Evolutionary conservation across 1,139 yeast genomes (phyloP), one percentile per base, ranked within the genome.

Genomic region (Scheffersomyces insectosa): DNA sequence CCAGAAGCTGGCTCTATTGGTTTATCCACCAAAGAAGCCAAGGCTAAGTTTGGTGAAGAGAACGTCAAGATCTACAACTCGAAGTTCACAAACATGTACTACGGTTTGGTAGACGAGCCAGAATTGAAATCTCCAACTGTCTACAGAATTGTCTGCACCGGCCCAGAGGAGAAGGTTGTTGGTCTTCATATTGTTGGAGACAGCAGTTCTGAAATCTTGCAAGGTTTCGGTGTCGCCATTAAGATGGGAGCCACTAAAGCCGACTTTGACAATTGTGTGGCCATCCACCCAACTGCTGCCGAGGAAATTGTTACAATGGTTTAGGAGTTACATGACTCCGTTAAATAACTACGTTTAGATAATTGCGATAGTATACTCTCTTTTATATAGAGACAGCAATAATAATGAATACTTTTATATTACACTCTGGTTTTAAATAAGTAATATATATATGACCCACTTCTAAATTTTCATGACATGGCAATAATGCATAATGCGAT

Each of bases 1-100:
- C 99, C 99, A 28, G 99, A 93, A 69, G 95, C 95, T 13, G 99
- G 97, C 42, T 79, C 95, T 8, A 84, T 91, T 64, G 99, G 99
- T 41, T 69, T 93, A 44, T 74, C 88, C 42, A 95, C 91, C 63
- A 72, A 75, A 45, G 82, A 82, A 53, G 99, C 99, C 34, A 71
- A 78, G 48, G 81, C 71, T 44, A 73, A 89, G 69, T 91, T 78
- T 60, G 99, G 99, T 47, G 75, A 80, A 57, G 93, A 83, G 20
- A 79, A 88, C 55, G 65, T 93, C 62, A 95, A 90, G 71, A 70
- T 87, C 39, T 93, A 93, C 77, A 80, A 79, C 54, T 80, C 97
- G 48, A 80, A 76, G 60, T 93, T 93, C 72, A 85, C 85, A 34
- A 86, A 93, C 52, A 91, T 93, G 98, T 93, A 84, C 73, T 90